phyloP scores from a whole-genome alignment of 208 protist species.

The Trypanosoma mega region DNA sequence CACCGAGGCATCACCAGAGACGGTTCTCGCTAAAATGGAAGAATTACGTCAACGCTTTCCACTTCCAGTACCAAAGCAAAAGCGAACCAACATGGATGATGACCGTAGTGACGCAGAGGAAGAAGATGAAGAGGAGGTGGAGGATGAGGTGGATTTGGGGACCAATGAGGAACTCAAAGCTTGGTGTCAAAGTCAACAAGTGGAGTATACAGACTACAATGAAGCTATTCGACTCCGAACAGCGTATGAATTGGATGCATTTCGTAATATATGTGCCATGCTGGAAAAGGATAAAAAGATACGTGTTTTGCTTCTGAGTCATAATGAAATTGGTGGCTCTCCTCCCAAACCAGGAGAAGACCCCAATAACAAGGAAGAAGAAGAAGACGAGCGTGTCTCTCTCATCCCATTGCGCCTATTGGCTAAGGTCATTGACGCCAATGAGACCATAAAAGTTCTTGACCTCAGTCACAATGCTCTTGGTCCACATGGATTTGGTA shows the following conservation, averaged over 20 bases:
- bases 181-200: slow-evolving; percentile 45
- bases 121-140: slow-evolving; percentile 35
- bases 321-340: slow-evolving; percentile 41
- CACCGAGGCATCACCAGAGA: slow-evolving; percentile 34
- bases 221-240: slow-evolving; percentile 55
- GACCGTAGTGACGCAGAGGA: slow-evolving; percentile 27
- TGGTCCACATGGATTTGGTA: slow-evolving; percentile 72
- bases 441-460: slow-evolving; percentile 75
- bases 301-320: slow-evolving; percentile 47
- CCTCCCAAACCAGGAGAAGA: slow-evolving; percentile 5
- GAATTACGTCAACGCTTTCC: slow-evolving; percentile 62
- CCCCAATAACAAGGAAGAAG: slow-evolving; percentile 2
- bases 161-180: slow-evolving; percentile 66
- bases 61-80: slow-evolving; percentile 34
- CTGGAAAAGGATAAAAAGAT: slow-evolving; percentile 41
- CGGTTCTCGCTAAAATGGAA: slow-evolving; percentile 44
- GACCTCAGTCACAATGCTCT: slow-evolving; percentile 77
- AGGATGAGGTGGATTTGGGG: slow-evolving; percentile 28
- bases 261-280: slow-evolving; percentile 58
- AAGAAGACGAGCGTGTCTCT: slow-evolving; percentile 37
- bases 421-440: slow-evolving; percentile 66
- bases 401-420: slow-evolving; percentile 50
- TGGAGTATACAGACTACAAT: slow-evolving; percentile 62
- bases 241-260: slow-evolving; percentile 58
- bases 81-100: slow-evolving; percentile 9